Base-by-base conservation (phyloP, 2,329 filamentous ascomycete genomes). In the Xylaria hypoxylon region DNA sequence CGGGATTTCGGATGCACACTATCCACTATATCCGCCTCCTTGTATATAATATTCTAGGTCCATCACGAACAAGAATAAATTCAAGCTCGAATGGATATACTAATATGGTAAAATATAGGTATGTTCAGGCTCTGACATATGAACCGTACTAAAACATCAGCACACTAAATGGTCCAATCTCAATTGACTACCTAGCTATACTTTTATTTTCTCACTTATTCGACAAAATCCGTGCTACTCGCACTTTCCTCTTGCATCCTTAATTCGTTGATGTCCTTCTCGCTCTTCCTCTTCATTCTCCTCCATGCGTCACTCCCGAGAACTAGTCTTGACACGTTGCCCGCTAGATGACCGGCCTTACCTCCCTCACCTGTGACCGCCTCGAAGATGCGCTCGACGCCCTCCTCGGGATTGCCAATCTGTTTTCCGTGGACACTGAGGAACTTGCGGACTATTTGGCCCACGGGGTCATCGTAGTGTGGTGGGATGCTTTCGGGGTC, bases 341-440 rank as follows among this genome's bases (percentile, higher is more conserved):
- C 76, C 65, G 71, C 74, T 26, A 79, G 35, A 1, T 64, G 45
- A 11, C 75, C 76, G 8, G 74, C 77, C 45, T 73, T 61, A 2
- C 76, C 79, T 33, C 40, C 59, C 26, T 72, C 70, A 6, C 77
- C 76, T 6, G 73, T 75, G 0, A 78, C 75, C 17, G 76, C 77
- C 65, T 80, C 77, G 56, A 79, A 79, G 52, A 82, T 79, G 13
- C 75, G 71, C 51, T 73, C 72, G 2, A 76, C 79, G 3, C 72
- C 73, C 69, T 77, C 81, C 15, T 74, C 74, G 44, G 74, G 79
- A 73, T 80, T 76, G 2, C 75, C 76, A 10, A 66, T 58, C 65
- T 79, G 72, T 61, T 68, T 69, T 1, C 75, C 74, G 45, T 72
- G 56, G 2, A 62, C 50, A 7, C 40, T 48, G 1, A 67, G 52